phyloP scores from a whole-genome alignment of 2,329 filamentous ascomycete species.

The Trichoderma sp. region DNA sequence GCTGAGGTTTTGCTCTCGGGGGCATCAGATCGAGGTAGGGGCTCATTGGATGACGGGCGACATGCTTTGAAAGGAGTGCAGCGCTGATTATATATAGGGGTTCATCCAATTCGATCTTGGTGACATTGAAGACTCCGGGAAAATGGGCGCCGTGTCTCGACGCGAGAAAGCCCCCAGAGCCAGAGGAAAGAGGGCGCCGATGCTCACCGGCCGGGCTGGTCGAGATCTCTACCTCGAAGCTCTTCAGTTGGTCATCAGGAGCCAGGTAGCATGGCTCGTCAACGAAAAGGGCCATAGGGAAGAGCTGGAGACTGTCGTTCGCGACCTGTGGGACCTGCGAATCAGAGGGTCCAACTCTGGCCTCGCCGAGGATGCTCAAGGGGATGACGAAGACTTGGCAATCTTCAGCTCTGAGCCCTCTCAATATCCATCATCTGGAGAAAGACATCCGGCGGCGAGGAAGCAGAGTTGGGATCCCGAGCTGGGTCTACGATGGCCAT shows the following conservation, averaged over 20 bases:
- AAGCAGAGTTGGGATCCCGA: slow-evolving; percentile 51
- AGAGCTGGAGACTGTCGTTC: slow-evolving; percentile 77
- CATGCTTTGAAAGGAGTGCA: background rate
- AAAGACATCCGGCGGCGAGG: slow-evolving; percentile 39
- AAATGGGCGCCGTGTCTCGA: slow-evolving; percentile 56
- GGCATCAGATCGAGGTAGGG: slow-evolving; percentile 74
- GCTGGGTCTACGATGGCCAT: slow-evolving; percentile 51
- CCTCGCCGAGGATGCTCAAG: slow-evolving; percentile 24
- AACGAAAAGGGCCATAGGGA: slow-evolving; percentile 64
- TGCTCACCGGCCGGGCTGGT: slow-evolving; percentile 67
- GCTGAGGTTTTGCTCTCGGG: slow-evolving; percentile 75
- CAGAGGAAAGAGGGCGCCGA: slow-evolving; percentile 50
- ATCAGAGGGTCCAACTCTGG: slow-evolving; percentile 49
- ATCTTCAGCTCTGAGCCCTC: slow-evolving; percentile 47
- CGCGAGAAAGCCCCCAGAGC: slow-evolving; percentile 61
- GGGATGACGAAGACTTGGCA: slow-evolving; percentile 38
- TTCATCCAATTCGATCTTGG: slow-evolving; percentile 59
- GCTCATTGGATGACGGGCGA: background rate
- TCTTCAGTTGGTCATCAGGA: slow-evolving; percentile 81
- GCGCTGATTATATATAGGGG: slow-evolving; percentile 41
- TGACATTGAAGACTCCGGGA: slow-evolving; percentile 73
- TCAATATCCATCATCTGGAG: slow-evolving; percentile 32
- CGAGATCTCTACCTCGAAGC: slow-evolving; percentile 80
- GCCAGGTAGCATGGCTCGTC: slow-evolving; percentile 76
- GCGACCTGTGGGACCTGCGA: slow-evolving; percentile 83